Evolutionary conservation across 345 rosid genomes (phyloP).

Genomic region (Rubroshorea leprosula): DNA sequence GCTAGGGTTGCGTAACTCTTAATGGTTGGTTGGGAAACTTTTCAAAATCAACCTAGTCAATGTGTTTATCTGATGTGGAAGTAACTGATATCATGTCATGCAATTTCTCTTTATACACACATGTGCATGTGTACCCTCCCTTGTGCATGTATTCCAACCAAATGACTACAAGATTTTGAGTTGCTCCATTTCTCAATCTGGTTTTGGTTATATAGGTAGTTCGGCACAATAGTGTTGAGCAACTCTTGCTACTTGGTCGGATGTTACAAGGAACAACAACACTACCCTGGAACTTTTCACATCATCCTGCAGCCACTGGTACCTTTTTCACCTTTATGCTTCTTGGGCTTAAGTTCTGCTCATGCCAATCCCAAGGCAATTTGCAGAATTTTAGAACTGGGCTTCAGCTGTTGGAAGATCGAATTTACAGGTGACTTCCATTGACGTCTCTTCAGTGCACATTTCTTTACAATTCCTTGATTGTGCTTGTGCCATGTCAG

Average conservation of each 20-base stretch:
- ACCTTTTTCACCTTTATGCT: slow-evolving; percentile 96
- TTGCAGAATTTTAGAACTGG: slow-evolving; percentile 81
- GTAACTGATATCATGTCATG: not conserved
- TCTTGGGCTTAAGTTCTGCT: slow-evolving; percentile 94
- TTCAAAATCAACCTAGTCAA: not conserved
- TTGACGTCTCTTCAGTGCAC: not conserved
- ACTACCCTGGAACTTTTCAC: slow-evolving; percentile 88
- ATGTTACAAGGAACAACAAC: slow-evolving; percentile 83
- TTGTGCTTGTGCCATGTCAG: not conserved
- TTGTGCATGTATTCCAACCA: not conserved
- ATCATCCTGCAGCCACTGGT: slow-evolving; percentile 95
- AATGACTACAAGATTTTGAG: not conserved
- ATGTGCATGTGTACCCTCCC: not conserved
- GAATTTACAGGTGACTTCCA: slow-evolving; percentile 69
- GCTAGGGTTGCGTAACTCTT: not conserved
- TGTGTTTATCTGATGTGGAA: not conserved
- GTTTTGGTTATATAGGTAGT: slow-evolving; percentile 51
- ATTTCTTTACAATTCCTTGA: not conserved
- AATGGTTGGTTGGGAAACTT: not conserved
- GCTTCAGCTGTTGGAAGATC: slow-evolving; percentile 89
- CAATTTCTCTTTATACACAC: not conserved
- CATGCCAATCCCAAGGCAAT: slow-evolving; percentile 79
- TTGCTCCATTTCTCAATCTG: not conserved
- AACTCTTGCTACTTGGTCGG: slow-evolving; percentile 89
- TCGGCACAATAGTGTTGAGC: slow-evolving; percentile 87